phyloP scores from a whole-genome alignment of 2,329 filamentous ascomycete genomes.

The Sarocladium kiliense region DNA sequence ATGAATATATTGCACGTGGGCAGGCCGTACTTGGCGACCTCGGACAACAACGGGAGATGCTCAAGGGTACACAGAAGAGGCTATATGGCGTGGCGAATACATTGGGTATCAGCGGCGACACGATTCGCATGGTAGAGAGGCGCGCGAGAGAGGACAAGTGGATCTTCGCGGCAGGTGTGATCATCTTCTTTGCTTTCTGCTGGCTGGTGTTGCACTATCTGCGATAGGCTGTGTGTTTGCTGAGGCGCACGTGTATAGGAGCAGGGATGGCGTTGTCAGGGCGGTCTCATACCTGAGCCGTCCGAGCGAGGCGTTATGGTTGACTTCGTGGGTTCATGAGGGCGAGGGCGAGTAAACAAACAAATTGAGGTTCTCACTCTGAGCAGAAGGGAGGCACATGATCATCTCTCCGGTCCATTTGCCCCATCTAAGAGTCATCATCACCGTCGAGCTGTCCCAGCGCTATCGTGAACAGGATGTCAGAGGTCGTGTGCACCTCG shows the following conservation, averaged over 20 bases:
- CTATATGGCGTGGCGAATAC: slow-evolving; percentile 94
- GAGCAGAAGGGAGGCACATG: too few species aligned
- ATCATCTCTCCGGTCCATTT: too few species aligned
- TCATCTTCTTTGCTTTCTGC: slow-evolving; percentile 86
- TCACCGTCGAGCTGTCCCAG: slow-evolving; percentile 35
- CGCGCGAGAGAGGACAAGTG: slow-evolving; percentile 93
- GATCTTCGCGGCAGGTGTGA: slow-evolving; percentile 87
- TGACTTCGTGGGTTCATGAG: not conserved
- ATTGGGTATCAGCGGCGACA: slow-evolving; percentile 87
- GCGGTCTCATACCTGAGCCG: not conserved
- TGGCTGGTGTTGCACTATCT: slow-evolving; percentile 86
- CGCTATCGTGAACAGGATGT: slow-evolving; percentile 72
- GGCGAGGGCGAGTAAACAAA: not conserved
- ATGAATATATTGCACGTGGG: slow-evolving; percentile 90
- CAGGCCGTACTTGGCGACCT: slow-evolving; percentile 86
- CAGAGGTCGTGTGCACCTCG: slow-evolving; percentile 55
- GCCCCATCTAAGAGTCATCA: slow-evolving; percentile 18
- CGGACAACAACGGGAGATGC: slow-evolving; percentile 83
- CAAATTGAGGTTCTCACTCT: too few species aligned
- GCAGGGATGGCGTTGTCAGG: not conserved
- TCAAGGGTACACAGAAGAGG: slow-evolving; percentile 88
- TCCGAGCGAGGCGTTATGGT: slow-evolving; percentile 7
- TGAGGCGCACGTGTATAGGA: not conserved
- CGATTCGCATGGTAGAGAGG: slow-evolving; percentile 93
- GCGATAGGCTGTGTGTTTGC: slow-evolving; percentile 30